Percentiles rank a stretch among this genome's conserved stretches.
phyloP scores from a whole-genome alignment of 169 alveolate genomes.

The Cardiosporidium cionae region DNA sequence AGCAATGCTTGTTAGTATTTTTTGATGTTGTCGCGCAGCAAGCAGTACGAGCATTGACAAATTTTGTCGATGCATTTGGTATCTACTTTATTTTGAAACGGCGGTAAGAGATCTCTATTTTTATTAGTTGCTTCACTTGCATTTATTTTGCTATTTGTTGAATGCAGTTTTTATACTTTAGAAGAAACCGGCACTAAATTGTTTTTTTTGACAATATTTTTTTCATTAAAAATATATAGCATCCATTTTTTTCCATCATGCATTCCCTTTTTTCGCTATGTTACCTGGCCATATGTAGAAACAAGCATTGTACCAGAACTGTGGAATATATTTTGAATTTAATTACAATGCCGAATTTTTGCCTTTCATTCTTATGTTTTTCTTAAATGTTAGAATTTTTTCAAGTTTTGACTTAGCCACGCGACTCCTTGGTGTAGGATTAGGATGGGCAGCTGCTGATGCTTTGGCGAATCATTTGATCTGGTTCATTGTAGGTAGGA shows the following conservation, averaged over 20 bases:
- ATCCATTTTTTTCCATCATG: background rate
- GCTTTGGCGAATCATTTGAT: background rate
- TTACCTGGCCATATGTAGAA: background rate
- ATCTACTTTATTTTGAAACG: background rate
- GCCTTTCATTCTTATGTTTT: too few species aligned
- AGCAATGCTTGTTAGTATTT: background rate
- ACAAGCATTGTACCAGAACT: too few species aligned
- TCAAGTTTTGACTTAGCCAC: background rate
- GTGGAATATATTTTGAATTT: too few species aligned
- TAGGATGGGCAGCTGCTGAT: background rate
- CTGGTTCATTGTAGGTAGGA: background rate
- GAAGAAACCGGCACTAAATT: background rate
- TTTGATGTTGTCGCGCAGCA: background rate
- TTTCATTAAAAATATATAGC: background rate
- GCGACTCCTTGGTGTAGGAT: background rate
- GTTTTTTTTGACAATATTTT: background rate
- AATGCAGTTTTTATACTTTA: too few species aligned
- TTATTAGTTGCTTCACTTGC: too few species aligned
- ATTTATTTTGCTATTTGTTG: too few species aligned
- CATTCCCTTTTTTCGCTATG: background rate
- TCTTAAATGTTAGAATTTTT: background rate
- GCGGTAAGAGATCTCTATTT: too few species aligned
- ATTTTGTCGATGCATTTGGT: background rate
- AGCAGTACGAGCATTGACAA: background rate
- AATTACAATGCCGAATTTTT: too few species aligned